Base-by-base conservation (phyloP, 129 eudicot species). In the Calendula officinalis region DNA sequence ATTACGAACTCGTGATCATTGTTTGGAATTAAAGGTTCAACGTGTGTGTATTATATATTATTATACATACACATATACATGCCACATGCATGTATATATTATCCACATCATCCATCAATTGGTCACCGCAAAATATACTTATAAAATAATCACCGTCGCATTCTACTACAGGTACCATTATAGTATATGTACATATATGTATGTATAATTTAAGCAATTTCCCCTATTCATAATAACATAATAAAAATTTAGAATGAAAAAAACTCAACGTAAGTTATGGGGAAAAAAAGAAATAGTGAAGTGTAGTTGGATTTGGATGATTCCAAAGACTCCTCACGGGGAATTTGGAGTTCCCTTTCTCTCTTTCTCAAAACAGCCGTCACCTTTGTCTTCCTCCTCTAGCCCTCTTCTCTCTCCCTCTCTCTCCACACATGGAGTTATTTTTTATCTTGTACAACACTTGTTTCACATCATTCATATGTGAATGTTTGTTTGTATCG, bases 301-400 rank as follows among this genome's bases (percentile, higher is more conserved):
- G 45, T 49, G 56, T 43, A 43, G 74, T 66, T 41, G 51, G 46
- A 72, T 74, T 64, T 83, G 80, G 85, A 86, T 83, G 81, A 73
- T 71, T 86, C 95, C 97, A 89, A 89, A 79, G 55, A 50, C 73
- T 76, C 87, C 91, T 89, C 97, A 89, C 97, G 97, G 97, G 97
- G 85, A 68, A 65, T 83, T 89, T 85, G 92, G 84, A 89, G 81
- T 79, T 67, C 84, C 78, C 36, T 60, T 49, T 60, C 68, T 57
- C 74, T 68, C 58, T 60, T 70, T 70, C 82, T 72, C 75, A 77
- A 69, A 75, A 78, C 88, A 88, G 84, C 88, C 92, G 84, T 88
- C 89, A 77, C 76, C 74, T 79, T 82, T 88, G 84, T 90, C 87
- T 85, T 68, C 75, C 75, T 70, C 32, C 59, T 48, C 42, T 22